Percentiles rank a stretch among this genome's conserved stretches.
phyloP scores from a whole-genome alignment of 176 grass and related monocot genomes.

The Poa pratensis region DNA sequence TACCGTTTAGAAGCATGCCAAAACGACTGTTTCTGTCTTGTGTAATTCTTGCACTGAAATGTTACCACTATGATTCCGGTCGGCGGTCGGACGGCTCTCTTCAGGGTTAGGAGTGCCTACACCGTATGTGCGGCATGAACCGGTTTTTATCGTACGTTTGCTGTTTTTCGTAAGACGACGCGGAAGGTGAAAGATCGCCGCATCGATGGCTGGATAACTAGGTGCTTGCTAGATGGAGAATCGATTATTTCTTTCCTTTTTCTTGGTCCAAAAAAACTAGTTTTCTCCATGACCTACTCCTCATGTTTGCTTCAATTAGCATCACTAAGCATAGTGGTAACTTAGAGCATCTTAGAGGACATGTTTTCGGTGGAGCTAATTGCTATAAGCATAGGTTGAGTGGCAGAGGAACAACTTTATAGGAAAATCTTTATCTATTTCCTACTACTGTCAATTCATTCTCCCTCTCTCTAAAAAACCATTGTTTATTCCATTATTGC shows the following conservation, averaged over 20 bases:
- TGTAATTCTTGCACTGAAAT: neutral
- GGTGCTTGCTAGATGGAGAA: neutral
- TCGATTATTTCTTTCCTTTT: neutral
- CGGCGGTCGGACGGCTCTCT: neutral
- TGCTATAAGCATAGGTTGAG: too few species aligned
- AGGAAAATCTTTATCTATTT: too few species aligned
- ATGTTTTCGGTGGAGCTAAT: too few species aligned
- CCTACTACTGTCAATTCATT: too few species aligned
- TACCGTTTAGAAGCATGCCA: neutral
- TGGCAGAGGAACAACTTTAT: neutral
- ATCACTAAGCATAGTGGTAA: neutral
- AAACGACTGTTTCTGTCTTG: conserved; percentile 21
- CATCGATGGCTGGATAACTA: conserved; percentile 22
- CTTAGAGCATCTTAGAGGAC: neutral
- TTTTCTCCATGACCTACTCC: neutral
- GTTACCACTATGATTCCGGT: conserved; percentile 35
- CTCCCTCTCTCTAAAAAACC: too few species aligned
- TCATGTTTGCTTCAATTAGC: neutral
- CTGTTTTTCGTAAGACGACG: neutral
- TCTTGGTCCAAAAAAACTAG: neutral
- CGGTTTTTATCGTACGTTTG: neutral
- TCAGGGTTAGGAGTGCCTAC: conserved; percentile 8
- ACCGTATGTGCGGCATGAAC: neutral
- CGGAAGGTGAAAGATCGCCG: neutral
- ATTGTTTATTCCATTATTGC: neutral